phyloP scores from a whole-genome alignment of 129 eudicot genomes.

The Flaveria robusta region DNA sequence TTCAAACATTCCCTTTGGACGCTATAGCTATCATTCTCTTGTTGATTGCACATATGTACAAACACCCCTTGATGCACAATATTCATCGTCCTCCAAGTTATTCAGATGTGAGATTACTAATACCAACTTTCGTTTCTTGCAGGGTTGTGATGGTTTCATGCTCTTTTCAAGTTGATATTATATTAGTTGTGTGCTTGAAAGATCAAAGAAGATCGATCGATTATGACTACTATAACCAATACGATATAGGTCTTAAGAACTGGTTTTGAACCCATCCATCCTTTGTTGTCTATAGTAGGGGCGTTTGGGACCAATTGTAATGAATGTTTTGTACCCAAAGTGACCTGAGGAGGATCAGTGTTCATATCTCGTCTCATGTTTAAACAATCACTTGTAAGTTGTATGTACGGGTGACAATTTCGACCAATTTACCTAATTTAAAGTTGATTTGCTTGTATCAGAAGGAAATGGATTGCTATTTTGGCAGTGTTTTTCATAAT shows the following conservation, averaged over 20 bases:
- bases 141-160: slow-evolving; percentile 28
- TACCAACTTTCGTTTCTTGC: slow-evolving; percentile 12
- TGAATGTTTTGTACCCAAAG: not conserved
- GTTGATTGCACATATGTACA: not conserved
- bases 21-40: not conserved
- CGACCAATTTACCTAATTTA: not conserved
- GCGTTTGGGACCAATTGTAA: not conserved
- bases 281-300: not conserved
- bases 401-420: not conserved
- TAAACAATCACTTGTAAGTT: not conserved
- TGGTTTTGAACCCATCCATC: slow-evolving; percentile 2
- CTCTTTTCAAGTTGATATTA: slow-evolving; percentile 16
- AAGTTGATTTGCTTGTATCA: not conserved
- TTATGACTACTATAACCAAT: not conserved
- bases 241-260: slow-evolving; percentile 3
- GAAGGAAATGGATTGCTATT: not conserved
- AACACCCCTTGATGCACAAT: not conserved
- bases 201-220: not conserved
- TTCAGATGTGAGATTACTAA: slow-evolving; percentile 4
- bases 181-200: slow-evolving; percentile 6
- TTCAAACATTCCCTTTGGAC: not conserved
- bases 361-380: not conserved
- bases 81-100: not conserved
- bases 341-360: not conserved
- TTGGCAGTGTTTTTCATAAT: not conserved